Conservation (phyloP, 805 yeast species). For the Candida lessepsii region DNA sequence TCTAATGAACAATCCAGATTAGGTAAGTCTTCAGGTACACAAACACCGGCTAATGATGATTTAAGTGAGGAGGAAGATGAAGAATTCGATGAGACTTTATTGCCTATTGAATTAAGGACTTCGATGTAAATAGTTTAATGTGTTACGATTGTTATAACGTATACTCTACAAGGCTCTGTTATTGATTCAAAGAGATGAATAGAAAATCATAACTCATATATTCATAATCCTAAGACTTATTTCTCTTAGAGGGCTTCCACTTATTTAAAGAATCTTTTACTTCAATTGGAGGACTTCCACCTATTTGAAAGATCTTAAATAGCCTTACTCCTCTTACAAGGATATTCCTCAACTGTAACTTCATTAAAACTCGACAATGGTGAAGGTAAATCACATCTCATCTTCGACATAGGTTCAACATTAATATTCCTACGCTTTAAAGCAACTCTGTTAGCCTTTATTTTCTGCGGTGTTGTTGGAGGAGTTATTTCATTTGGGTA, state of each 20-base stretch:
- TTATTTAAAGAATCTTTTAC: no score
- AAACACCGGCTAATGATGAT: constrained; percentile 9
- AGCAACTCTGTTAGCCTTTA: constrained; percentile 12
- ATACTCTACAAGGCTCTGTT: no score
- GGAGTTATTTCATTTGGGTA: constrained; percentile 14
- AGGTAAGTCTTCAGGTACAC: constrained; percentile 6
- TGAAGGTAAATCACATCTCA: constrained; percentile 27
- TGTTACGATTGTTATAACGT: no score
- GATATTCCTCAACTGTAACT: constrained; percentile 12
- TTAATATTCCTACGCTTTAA: constrained; percentile 19
- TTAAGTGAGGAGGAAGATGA: constrained; percentile 1
- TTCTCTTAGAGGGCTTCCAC: no score
- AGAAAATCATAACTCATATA: no score
- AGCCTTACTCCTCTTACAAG: background rate
- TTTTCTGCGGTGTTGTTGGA: constrained; percentile 16
- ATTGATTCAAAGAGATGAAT: no score
- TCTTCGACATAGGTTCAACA: constrained; percentile 14
- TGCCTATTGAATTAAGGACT: no score
- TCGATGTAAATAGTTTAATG: no score
- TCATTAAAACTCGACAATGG: constrained; percentile 36
- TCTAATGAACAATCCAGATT: constrained; percentile 23
- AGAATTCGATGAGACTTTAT: background rate
- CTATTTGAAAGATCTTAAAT: background rate
- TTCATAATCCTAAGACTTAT: no score
- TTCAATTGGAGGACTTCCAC: no score